Conservation (phyloP, 768 basidiomycete species). For the Hypholoma sublateritium region DNA sequence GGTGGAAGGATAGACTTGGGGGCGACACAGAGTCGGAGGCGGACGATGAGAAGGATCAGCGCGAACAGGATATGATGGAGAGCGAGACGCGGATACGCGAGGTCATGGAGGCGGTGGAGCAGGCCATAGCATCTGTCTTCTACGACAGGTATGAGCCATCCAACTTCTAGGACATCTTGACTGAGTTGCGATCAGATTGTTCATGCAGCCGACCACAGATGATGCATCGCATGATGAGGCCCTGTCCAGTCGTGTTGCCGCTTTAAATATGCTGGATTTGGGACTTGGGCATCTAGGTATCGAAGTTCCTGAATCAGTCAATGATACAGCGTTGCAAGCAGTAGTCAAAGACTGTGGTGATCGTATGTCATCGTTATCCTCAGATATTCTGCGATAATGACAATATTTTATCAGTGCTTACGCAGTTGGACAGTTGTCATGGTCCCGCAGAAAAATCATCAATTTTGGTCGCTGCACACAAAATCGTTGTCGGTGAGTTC, state of each 20-base stretch:
- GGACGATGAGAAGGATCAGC: conserved; percentile 27
- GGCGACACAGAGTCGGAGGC: conserved; percentile 23
- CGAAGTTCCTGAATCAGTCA: conserved; percentile 54
- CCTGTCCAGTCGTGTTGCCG: conserved; percentile 84
- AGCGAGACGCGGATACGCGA: conserved; percentile 51
- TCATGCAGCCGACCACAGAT: conserved; percentile 62
- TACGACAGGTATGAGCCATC: conserved; percentile 68
- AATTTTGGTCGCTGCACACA: conserved; percentile 81
- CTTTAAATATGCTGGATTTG: conserved; percentile 89
- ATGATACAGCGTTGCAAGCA: conserved; percentile 48
- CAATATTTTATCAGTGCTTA: conserved; percentile 25
- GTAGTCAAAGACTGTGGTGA: conserved; percentile 77
- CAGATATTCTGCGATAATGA: neutral
- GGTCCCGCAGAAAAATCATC: conserved; percentile 80
- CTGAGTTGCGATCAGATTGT: conserved; percentile 50
- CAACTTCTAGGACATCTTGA: neutral
- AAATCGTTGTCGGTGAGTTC: conserved; percentile 76
- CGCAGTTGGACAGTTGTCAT: conserved; percentile 37
- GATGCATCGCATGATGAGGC: conserved; percentile 91
- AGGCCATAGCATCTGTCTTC: conserved; percentile 65
- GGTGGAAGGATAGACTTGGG: conserved; percentile 26
- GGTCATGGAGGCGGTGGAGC: conserved; percentile 74
- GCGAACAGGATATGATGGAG: conserved; percentile 31
- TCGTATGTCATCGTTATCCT: conserved; percentile 45
- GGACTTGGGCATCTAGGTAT: conserved; percentile 88